Evolutionary conservation across 2,329 filamentous ascomycete species (phyloP).

Genomic region (Fusarium tanahbumbuense): DNA sequence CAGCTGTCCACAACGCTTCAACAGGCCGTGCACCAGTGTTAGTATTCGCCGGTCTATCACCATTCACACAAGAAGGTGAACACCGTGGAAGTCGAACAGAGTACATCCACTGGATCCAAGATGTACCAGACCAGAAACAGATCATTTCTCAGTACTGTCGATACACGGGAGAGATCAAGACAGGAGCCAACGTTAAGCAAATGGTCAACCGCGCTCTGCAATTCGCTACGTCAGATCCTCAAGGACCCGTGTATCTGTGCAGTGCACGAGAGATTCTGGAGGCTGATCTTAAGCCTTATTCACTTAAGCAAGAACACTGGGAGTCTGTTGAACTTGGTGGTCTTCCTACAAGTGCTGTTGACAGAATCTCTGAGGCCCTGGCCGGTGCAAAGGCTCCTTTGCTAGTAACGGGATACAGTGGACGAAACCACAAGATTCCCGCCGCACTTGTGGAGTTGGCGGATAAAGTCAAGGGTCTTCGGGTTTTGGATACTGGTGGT

Average conservation of each 20-base stretch:
- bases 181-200: constrained; percentile 87
- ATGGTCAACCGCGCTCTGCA: constrained; percentile 87
- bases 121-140: constrained; percentile 83
- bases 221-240: constrained; percentile 81
- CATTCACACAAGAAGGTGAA: constrained; percentile 82
- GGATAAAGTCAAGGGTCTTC: constrained; percentile 73
- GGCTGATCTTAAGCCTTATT: constrained; percentile 80
- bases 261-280: constrained; percentile 87
- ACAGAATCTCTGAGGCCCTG: constrained; percentile 71
- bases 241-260: constrained; percentile 82
- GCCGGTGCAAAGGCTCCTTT: constrained; percentile 73
- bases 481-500: constrained; percentile 80
- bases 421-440: constrained; percentile 74
- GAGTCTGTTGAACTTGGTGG: constrained; percentile 74
- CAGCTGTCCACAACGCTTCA: constrained; percentile 83
- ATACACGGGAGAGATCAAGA: constrained; percentile 85
- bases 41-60: constrained; percentile 82
- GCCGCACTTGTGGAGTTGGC: constrained; percentile 74
- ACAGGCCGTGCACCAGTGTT: constrained; percentile 79
- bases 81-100: constrained; percentile 81
- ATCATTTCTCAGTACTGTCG: constrained; percentile 88
- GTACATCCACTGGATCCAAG: constrained; percentile 89
- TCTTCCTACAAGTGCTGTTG: constrained; percentile 63
- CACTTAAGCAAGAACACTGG: constrained; percentile 77
- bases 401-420: constrained; percentile 76